phyloP scores from a whole-genome alignment of 768 basidiomycete species.

The Rhodocollybia butyracea region DNA sequence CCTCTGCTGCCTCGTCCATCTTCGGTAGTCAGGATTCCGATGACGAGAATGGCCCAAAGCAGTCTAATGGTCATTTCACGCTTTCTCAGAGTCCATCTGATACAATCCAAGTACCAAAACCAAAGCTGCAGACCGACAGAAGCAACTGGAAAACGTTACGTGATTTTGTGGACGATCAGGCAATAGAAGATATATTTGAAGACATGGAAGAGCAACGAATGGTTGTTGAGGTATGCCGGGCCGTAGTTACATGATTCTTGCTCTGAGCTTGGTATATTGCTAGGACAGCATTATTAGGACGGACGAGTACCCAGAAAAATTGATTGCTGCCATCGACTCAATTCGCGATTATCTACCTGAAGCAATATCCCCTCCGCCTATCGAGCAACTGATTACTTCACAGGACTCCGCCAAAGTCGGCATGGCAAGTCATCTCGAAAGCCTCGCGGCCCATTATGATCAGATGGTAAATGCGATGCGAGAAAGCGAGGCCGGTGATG shows the following conservation, averaged over 20 bases:
- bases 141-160: conserved; percentile 77
- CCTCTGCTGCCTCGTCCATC: conserved; percentile 65
- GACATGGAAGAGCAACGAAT: conserved; percentile 67
- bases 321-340: conserved; percentile 49
- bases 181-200: conserved; percentile 74
- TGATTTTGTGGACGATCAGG: conserved; percentile 83
- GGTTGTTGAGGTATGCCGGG: conserved; percentile 67
- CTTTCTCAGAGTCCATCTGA: conserved; percentile 39
- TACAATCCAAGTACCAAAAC: conserved; percentile 28
- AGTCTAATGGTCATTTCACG: conserved; percentile 16
- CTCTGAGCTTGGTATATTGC: background rate
- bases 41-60: conserved; percentile 24
- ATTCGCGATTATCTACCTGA: conserved; percentile 53
- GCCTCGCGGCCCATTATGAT: conserved; percentile 70
- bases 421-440: conserved; percentile 77
- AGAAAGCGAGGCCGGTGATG: conserved; percentile 67
- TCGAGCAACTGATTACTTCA: conserved; percentile 44
- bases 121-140: conserved; percentile 39
- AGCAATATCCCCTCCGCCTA: conserved; percentile 30
- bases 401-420: conserved; percentile 56
- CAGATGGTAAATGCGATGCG: conserved; percentile 69
- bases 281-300: conserved; percentile 64
- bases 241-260: no score
- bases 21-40: conserved; percentile 75
- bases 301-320: conserved; percentile 64